Conservation (phyloP, 768 basidiomycete species). For the Lentinula lateritia region DNA sequence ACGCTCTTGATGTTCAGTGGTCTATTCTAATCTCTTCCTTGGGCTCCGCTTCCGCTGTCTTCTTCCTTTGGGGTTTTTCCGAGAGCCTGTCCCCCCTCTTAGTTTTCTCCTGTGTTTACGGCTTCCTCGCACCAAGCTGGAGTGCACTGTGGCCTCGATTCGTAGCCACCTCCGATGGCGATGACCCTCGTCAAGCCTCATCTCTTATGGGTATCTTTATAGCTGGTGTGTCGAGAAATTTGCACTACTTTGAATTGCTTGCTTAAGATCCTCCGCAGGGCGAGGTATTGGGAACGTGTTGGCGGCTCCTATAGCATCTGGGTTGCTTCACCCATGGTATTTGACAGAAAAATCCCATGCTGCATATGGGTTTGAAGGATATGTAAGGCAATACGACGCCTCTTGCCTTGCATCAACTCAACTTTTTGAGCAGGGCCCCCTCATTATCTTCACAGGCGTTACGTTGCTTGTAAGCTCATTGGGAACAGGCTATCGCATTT, state of each 20-base stretch:
- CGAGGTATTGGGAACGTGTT: neutral
- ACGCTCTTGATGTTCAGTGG: slow-evolving; percentile 1
- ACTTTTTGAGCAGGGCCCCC: neutral
- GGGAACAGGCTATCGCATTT: neutral
- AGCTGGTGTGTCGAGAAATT: neutral
- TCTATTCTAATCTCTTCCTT: slow-evolving; percentile 7
- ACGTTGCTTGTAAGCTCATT: neutral
- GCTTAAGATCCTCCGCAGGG: neutral
- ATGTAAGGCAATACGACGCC: neutral
- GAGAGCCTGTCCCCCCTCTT: neutral
- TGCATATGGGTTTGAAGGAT: slow-evolving; percentile 8
- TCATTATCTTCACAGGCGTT: slow-evolving; percentile 1
- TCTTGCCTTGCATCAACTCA: neutral
- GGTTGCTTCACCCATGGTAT: slow-evolving; percentile 7
- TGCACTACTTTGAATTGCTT: neutral
- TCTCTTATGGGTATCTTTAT: slow-evolving; percentile 7
- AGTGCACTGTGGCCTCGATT: slow-evolving; percentile 10
- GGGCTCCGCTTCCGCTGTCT: slow-evolving; percentile 5
- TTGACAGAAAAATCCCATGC: slow-evolving; percentile 1
- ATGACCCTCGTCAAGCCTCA: slow-evolving; percentile 4
- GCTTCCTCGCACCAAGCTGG: slow-evolving; percentile 10
- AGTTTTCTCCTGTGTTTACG: slow-evolving; percentile 6
- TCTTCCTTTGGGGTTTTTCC: slow-evolving; percentile 9
- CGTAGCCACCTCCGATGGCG: neutral
- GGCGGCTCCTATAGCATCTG: slow-evolving; percentile 7